These are phyloP conservation scores for Phaeosphaeria sp. DNA, from an alignment of 2,329 filamentous ascomycete species.

Conservation along the genomic window DNA sequence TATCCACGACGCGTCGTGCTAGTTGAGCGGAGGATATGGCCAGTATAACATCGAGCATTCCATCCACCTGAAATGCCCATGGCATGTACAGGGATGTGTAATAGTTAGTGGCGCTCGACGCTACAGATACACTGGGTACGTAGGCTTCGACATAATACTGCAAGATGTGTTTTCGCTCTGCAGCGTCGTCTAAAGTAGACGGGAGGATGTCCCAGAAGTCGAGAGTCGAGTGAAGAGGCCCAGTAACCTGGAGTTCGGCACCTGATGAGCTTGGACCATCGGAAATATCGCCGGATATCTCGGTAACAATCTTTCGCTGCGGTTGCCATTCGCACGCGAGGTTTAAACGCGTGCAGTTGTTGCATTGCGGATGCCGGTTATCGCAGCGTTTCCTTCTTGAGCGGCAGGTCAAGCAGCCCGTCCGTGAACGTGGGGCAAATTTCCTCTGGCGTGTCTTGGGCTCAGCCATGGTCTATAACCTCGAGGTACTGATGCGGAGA, in stretches of 20 bases:
- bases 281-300: no score
- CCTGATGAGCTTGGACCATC: conserved; percentile 14
- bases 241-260: conserved; percentile 19
- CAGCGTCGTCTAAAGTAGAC: conserved; percentile 27
- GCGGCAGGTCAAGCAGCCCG: conserved; percentile 46
- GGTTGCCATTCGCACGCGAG: conserved; percentile 46
- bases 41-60: conserved; percentile 45
- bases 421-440: conserved; percentile 46
- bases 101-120: conserved; percentile 43
- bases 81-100: conserved; percentile 46
- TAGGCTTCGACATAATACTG: conserved; percentile 46
- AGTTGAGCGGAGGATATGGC: conserved; percentile 46
- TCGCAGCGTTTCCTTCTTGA: conserved; percentile 46
- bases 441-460: conserved; percentile 42
- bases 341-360: conserved; percentile 45
- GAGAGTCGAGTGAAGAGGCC: conserved; percentile 26
- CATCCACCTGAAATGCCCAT: conserved; percentile 44
- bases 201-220: conserved; percentile 42
- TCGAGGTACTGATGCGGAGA: not conserved
- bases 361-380: conserved; percentile 40
- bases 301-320: conserved; percentile 30
- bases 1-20: conserved; percentile 34
- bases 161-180: conserved; percentile 38
- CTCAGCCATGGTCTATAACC: conserved; percentile 36
- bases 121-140: conserved; percentile 46